Conservation (phyloP, 257 asterid species). For the Jacaranda mimosifolia region DNA sequence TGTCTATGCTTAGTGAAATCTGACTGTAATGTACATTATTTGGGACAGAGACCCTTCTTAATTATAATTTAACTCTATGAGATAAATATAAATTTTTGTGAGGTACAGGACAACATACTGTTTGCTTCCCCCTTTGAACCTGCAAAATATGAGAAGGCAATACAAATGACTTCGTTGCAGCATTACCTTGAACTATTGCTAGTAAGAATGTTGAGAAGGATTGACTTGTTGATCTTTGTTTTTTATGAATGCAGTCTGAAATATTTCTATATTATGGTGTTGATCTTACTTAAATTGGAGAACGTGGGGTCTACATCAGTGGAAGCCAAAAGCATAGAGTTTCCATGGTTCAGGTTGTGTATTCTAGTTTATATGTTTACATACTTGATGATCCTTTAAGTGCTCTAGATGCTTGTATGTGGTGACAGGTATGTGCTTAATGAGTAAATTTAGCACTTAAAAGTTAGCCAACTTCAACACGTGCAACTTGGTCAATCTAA, state of each 20-base stretch:
- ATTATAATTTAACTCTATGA: slow-evolving; percentile 18
- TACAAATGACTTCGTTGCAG: too few species aligned
- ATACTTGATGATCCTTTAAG: slow-evolving; percentile 97
- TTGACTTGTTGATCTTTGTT: slow-evolving; percentile 84
- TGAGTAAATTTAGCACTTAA: not conserved
- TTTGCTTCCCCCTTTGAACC: slow-evolving; percentile 81
- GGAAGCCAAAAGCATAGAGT: slow-evolving; percentile 99
- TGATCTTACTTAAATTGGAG: slow-evolving; percentile 98
- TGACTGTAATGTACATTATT: not conserved
- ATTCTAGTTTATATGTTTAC: slow-evolving; percentile 90
- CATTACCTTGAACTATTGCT: too few species aligned
- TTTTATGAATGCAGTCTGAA: slow-evolving; percentile 19
- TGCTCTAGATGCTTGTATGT: slow-evolving; percentile 98
- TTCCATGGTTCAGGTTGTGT: slow-evolving; percentile 97
- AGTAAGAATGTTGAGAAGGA: too few species aligned
- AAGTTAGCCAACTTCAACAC: not conserved
- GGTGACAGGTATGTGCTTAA: slow-evolving; percentile 74
- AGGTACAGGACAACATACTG: slow-evolving; percentile 95
- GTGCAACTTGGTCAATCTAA: slow-evolving; percentile 7
- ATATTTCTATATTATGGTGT: slow-evolving; percentile 67
- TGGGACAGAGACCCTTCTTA: not conserved
- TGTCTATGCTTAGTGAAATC: slow-evolving; percentile 15
- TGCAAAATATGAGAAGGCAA: slow-evolving; percentile 68
- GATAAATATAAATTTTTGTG: slow-evolving; percentile 30
- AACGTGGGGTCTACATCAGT: slow-evolving; percentile 98